A percentile compares a stretch with the other conserved stretches of the same genome.
Evolutionary conservation across 108 stramenopile species (phyloP).

Genomic region (Pseudonitzschia pungens): DNA sequence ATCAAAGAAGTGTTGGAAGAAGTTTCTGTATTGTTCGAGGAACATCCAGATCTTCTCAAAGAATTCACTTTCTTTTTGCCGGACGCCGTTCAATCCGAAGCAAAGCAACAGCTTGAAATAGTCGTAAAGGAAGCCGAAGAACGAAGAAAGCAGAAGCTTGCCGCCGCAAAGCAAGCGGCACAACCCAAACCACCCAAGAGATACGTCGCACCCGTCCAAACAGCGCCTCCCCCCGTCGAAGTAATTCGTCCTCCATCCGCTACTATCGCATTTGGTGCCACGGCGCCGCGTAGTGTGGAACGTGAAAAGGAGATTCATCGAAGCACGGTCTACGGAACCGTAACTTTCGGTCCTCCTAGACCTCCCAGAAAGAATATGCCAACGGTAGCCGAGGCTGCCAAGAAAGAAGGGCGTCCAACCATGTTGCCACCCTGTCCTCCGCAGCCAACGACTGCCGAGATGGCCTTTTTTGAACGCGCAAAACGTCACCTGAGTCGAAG

Average conservation of each 20-base stretch:
- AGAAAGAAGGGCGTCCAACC: conserved; percentile 62
- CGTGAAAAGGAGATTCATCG: conserved; percentile 70
- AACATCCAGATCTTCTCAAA: conserved; percentile 97
- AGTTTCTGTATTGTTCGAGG: conserved; percentile 94
- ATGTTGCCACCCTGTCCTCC: conserved; percentile 56
- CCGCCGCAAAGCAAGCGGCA: not conserved
- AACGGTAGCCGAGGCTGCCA: conserved; percentile 62
- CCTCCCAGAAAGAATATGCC: conserved; percentile 70
- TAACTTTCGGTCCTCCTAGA: conserved; percentile 74
- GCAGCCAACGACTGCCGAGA: conserved; percentile 68
- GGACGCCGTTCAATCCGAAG: conserved; percentile 97
- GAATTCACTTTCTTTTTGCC: conserved; percentile 99
- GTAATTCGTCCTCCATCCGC: conserved; percentile 36
- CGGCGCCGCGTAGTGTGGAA: conserved; percentile 65
- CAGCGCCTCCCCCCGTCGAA: conserved; percentile 23
- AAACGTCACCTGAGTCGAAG: conserved; percentile 66
- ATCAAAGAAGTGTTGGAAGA: conserved; percentile 97
- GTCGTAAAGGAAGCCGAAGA: conserved; percentile 87
- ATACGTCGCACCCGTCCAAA: conserved; percentile 15
- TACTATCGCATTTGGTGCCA: conserved; percentile 79
- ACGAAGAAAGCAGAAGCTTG: conserved; percentile 46
- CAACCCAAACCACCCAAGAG: conserved; percentile 11
- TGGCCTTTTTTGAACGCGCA: conserved; percentile 73
- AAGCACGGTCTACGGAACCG: conserved; percentile 64
- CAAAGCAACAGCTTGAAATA: conserved; percentile 85